Conservation (phyloP, 352 stramenopile species). For the Globisporangium uncinulatum region DNA sequence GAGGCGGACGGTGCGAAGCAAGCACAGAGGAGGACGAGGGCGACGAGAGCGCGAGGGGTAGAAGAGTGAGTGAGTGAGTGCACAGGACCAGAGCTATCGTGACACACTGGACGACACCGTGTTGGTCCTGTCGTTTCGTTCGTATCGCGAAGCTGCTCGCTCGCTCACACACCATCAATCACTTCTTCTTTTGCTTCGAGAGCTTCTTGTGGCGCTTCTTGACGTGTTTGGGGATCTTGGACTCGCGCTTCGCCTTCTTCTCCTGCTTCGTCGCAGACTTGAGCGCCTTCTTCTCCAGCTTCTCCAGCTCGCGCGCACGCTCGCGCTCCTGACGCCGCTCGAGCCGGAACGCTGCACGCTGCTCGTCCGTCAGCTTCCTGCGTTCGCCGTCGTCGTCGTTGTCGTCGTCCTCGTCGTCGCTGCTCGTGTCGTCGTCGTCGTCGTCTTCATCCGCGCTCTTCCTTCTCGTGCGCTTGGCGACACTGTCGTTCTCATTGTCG, state of each 20-base stretch:
- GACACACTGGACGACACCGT: too few relatives aligned
- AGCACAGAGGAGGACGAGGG: too few relatives aligned
- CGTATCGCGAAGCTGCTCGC: too few relatives aligned
- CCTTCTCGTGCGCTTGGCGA: constrained; percentile 21
- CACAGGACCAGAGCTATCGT: too few relatives aligned
- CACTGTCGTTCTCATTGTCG: constrained; percentile 40
- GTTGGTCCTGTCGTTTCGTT: too few relatives aligned
- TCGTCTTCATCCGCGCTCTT: constrained; percentile 15
- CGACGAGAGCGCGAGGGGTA: too few relatives aligned
- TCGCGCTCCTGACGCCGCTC: constrained; percentile 75
- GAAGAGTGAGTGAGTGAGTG: too few relatives aligned
- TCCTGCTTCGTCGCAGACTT: constrained; percentile 95
- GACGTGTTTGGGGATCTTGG: constrained; percentile 98
- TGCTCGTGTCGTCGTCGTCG: constrained; percentile 38
- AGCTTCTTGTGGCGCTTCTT: constrained; percentile 98
- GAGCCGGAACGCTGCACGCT: constrained; percentile 79
- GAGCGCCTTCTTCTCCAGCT: constrained; percentile 87
- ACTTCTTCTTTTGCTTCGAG: constrained; percentile 88
- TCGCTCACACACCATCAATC: neutral
- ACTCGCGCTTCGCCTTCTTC: constrained; percentile 91
- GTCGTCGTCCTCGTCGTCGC: constrained; percentile 28
- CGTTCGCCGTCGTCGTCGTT: constrained; percentile 47
- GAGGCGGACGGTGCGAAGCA: too few relatives aligned
- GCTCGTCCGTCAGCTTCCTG: constrained; percentile 63
- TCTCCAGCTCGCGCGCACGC: constrained; percentile 42